Evolutionary conservation across 75 land plant genomes (phyloP).

Genomic region (Pinus albicaulis): DNA sequence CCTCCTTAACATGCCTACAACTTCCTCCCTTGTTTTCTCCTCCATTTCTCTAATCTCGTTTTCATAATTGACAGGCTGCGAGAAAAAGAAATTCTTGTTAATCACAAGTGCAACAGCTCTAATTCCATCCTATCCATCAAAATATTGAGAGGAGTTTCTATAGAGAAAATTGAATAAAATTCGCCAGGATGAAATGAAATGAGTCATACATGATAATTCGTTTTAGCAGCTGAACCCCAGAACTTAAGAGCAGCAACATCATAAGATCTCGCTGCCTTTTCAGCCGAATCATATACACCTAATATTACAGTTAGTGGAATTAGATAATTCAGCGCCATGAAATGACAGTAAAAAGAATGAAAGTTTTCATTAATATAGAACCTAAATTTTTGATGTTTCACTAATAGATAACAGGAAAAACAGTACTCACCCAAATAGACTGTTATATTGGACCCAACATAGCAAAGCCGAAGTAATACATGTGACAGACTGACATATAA

Average conservation of each 20-base stretch:
- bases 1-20: conserved; percentile 71
- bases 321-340: neutral
- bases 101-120: neutral
- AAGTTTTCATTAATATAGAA: too few species aligned
- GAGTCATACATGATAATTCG: neutral
- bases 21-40: conserved; percentile 63
- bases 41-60: conserved; percentile 76
- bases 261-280: conserved; percentile 19
- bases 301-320: neutral
- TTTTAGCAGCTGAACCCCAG: neutral
- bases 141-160: too few species aligned
- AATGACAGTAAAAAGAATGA: neutral
- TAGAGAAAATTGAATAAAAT: too few species aligned
- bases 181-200: too few species aligned
- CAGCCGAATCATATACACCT: conserved; percentile 21
- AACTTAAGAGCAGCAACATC: conserved; percentile 22
- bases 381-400: neutral
- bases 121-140: too few species aligned
- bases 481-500: neutral
- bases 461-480: neutral
- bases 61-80: conserved; percentile 32
- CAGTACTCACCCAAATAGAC: conserved; percentile 20
- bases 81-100: neutral
- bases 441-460: neutral
- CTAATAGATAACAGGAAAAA: neutral